Evolutionary conservation across 2,329 filamentous ascomycete genomes (phyloP).

Genomic region (Cordyceps cateniannulata): DNA sequence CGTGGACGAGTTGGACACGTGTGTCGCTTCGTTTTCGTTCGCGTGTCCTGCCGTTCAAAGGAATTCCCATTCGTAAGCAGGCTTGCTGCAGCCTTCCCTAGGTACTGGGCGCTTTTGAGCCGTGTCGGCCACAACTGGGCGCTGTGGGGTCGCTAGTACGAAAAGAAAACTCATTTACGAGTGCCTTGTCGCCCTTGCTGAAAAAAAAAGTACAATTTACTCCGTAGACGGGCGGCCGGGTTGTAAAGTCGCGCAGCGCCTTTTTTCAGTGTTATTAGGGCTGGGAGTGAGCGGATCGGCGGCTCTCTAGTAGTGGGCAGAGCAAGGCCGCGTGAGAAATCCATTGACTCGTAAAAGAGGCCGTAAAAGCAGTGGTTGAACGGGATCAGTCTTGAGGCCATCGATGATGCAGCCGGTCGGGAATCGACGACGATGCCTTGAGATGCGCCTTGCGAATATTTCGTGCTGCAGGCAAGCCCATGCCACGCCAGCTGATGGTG

Average conservation of each 20-base stretch:
- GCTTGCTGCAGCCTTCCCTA: not conserved
- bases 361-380: slow-evolving; percentile 2
- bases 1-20: not conserved
- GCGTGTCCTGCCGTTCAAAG: not conserved
- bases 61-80: not conserved
- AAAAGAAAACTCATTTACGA: not conserved
- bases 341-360: not conserved
- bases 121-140: slow-evolving; percentile 2
- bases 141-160: slow-evolving; percentile 1
- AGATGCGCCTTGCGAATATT: not conserved
- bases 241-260: not conserved
- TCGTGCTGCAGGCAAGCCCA: not conserved
- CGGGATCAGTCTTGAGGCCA: not conserved
- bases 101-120: not conserved
- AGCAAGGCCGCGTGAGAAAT: not conserved
- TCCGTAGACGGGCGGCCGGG: not conserved
- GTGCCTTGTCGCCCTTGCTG: not conserved
- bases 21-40: not conserved
- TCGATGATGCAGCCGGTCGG: not conserved
- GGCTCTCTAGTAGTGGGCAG: not conserved
- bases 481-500: not conserved
- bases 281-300: slow-evolving; percentile 6
- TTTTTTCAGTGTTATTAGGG: not conserved
- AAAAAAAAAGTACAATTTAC: not conserved
- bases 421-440: not conserved